Evolutionary conservation across 345 rosid genomes (phyloP).

Genomic region (Eucalyptus albens): DNA sequence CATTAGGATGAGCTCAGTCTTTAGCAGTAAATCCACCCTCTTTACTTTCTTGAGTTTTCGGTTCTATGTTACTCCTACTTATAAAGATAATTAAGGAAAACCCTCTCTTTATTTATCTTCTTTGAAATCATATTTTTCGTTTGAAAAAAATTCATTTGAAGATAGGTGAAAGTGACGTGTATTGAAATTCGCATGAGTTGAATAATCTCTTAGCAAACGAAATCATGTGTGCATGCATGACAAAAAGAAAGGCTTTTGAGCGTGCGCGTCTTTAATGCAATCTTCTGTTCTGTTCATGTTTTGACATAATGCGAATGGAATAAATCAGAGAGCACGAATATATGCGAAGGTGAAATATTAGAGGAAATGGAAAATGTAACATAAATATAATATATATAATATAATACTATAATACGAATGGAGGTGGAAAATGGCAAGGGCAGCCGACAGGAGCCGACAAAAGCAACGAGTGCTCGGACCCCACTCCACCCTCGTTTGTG

Average conservation of each 20-base stretch:
- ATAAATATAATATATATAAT: neutral
- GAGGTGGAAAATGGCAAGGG: neutral
- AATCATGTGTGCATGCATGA: neutral
- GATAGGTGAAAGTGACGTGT: neutral
- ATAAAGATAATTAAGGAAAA: neutral
- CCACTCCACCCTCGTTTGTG: neutral
- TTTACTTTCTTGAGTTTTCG: neutral
- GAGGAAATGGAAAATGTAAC: neutral
- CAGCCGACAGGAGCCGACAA: neutral
- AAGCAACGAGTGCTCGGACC: neutral
- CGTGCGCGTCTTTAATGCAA: neutral
- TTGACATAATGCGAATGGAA: neutral
- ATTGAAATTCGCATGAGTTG: neutral
- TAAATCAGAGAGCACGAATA: neutral
- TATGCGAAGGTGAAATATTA: neutral
- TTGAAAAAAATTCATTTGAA: neutral
- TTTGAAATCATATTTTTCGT: neutral
- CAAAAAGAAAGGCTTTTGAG: neutral
- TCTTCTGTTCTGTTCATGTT: neutral
- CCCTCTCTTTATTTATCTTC: neutral
- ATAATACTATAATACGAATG: neutral
- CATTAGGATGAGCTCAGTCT: neutral
- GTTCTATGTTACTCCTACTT: neutral
- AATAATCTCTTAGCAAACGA: neutral
- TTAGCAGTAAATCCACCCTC: neutral